Conservation (phyloP, 2,329 filamentous ascomycete genomes). For the Trichoderma oligosporum region DNA sequence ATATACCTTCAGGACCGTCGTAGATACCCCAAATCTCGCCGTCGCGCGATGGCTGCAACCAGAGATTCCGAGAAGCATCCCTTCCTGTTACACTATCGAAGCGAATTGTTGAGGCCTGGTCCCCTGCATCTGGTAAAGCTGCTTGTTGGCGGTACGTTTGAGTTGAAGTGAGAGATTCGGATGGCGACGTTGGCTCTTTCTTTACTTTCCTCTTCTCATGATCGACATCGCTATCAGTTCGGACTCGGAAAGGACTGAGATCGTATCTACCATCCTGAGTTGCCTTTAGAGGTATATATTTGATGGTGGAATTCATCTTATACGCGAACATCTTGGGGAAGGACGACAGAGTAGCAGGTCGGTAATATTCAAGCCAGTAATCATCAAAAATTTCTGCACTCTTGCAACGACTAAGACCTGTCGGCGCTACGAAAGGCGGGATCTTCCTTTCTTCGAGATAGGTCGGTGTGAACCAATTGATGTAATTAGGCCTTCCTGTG, state of each 20-base stretch:
- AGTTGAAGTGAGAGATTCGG: conserved; percentile 52
- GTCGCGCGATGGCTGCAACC: conserved; percentile 51
- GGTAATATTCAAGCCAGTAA: conserved; percentile 97
- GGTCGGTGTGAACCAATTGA: conserved; percentile 79
- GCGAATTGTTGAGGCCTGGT: conserved; percentile 39
- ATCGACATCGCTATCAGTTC: conserved; percentile 59
- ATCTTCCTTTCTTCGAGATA: conserved; percentile 61
- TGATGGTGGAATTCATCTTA: conserved; percentile 85
- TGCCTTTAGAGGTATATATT: conserved; percentile 73
- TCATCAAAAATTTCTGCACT: conserved; percentile 71
- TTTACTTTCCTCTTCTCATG: conserved; percentile 58
- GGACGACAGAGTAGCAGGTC: conserved; percentile 80
- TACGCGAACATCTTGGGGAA: conserved; percentile 90
- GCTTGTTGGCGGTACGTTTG: conserved; percentile 16
- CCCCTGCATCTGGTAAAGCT: conserved; percentile 33
- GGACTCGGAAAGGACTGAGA: conserved; percentile 81
- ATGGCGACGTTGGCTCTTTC: conserved; percentile 64
- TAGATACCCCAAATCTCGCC: conserved; percentile 31
- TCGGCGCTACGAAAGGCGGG: conserved; percentile 44
- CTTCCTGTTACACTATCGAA: conserved; percentile 39
- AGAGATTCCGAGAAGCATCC: conserved; percentile 51
- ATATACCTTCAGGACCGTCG: background rate
- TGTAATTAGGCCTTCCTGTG: conserved; percentile 66
- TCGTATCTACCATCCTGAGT: conserved; percentile 73
- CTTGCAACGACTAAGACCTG: conserved; percentile 38